Evolutionary conservation across 257 asterid species (phyloP).

Genomic region (Lavandula angustifolia): DNA sequence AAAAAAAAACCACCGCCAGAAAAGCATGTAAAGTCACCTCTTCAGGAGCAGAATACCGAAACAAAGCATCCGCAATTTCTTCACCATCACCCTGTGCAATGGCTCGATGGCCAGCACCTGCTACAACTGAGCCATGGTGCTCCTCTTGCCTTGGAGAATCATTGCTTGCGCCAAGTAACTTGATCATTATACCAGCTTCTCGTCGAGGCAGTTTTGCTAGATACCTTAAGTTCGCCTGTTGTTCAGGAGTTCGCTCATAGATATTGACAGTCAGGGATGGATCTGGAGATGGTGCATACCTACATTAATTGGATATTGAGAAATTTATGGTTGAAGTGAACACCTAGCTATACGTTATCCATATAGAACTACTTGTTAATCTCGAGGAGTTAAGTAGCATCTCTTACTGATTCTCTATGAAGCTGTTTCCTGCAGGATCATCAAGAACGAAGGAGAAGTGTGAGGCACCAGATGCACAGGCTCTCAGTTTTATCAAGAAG

Average conservation of each 20-base stretch:
- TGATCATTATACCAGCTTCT: constrained; percentile 43
- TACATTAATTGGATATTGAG: constrained; percentile 31
- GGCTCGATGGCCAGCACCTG: constrained; percentile 77
- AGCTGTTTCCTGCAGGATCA: constrained; percentile 99
- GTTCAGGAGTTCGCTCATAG: constrained; percentile 87
- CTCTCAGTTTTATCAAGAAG: constrained; percentile 74
- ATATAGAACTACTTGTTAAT: no score
- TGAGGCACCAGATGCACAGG: constrained; percentile 73
- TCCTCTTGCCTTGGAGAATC: constrained; percentile 45
- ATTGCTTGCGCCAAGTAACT: constrained; percentile 32
- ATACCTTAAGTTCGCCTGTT: constrained; percentile 79
- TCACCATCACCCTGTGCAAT: constrained; percentile 89
- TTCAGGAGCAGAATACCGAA: constrained; percentile 92
- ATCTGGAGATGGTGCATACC: constrained; percentile 91
- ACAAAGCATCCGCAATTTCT: constrained; percentile 79
- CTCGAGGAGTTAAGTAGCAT: no score
- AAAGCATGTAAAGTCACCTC: constrained; percentile 61
- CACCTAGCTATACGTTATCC: not conserved
- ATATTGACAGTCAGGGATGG: constrained; percentile 72
- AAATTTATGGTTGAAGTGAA: no score
- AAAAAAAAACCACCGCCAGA: no score
- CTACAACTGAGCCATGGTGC: constrained; percentile 95
- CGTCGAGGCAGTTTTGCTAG: constrained; percentile 54
- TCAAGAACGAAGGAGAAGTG: constrained; percentile 77
- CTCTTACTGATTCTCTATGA: constrained; percentile 91